Base-by-base conservation (phyloP, 2,329 filamentous ascomycete species). In the Pseudocercospora ulei region DNA sequence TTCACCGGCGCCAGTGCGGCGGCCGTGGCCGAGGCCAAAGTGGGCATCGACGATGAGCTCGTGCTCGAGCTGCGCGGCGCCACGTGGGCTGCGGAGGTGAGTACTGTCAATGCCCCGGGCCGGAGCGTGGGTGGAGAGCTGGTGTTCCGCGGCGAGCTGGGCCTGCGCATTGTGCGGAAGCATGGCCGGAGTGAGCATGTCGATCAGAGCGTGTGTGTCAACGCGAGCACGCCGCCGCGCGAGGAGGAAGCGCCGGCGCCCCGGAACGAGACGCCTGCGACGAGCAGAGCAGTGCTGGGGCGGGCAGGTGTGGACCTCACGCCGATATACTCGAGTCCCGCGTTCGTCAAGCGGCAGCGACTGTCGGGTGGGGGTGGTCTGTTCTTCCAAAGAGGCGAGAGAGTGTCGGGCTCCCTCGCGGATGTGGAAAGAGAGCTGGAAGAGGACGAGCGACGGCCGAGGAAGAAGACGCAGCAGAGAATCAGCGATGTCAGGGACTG, bases 31-130 rank as follows among this genome's bases (percentile, higher is more conserved):
- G 71, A 73, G 33, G 73, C 73, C 7, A 74, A 72, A 7, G 63
- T 94, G 14, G 79, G 80, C 1, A 88, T 85, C 49, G 84, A 85
- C 9, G 87, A 95, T 61, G 73, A 76, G 47, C 64, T 95, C 18
- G 61, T 73, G 3, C 58, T 96, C 47, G 70, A 73, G 46, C 65
- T 96, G 44, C 70, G 74, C 23, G 82, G 83, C 2, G 81, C 69
- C 3, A 65, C 70, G 41, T 90, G 83, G 72, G 58, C 65, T 28
- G 66, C 68, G 28, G 70, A 73, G 42, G 69, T 69, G 34, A 70
- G 73, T 41, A 64, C 68, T 23, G 54, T 61, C 3, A 62, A 63
- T 33, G 75, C 73, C 7, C 73, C 73, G 0, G 73, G 73, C 3
- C 74, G 63, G 52, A 68, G 67, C 44, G 65, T 76, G 24, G 66